Evolutionary conservation across 2,329 filamentous ascomycete species (phyloP).

Genomic region (Blumeriella jaapii): DNA sequence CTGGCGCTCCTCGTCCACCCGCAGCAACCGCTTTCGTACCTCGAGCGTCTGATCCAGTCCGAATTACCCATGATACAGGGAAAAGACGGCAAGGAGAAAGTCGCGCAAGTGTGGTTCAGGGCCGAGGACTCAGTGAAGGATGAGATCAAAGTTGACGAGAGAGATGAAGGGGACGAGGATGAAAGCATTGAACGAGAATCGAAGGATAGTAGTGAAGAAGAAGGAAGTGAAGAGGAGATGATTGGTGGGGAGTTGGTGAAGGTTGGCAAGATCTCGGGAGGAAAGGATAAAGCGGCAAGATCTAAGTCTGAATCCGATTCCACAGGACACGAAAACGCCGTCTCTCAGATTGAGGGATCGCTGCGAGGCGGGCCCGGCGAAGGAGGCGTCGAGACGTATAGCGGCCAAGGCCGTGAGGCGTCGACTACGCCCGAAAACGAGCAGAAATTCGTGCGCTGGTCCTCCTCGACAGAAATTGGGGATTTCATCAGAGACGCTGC

Average conservation of each 20-base stretch:
- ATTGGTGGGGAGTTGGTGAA: constrained; percentile 34
- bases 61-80: constrained; percentile 58
- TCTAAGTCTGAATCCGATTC: constrained; percentile 7
- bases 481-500: constrained; percentile 91
- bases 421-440: constrained; percentile 4
- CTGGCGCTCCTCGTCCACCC: constrained; percentile 79
- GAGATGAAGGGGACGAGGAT: constrained; percentile 28
- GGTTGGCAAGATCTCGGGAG: constrained; percentile 27
- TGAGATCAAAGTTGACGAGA: constrained; percentile 31
- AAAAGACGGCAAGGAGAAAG: constrained; percentile 52
- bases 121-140: constrained; percentile 64
- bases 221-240: constrained; percentile 36
- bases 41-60: constrained; percentile 79
- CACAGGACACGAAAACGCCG: neutral
- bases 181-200: constrained; percentile 24
- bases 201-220: constrained; percentile 22
- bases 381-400: constrained; percentile 58
- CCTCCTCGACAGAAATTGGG: constrained; percentile 76
- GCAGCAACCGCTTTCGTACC: constrained; percentile 81
- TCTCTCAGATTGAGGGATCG: constrained; percentile 24
- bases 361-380: constrained; percentile 39
- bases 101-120: constrained; percentile 66
- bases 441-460: constrained; percentile 73
- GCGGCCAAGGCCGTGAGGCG: constrained; percentile 53
- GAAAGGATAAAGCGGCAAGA: constrained; percentile 22